These are phyloP conservation scores for Myotisia sp. DNA, from an alignment of 2,329 filamentous ascomycete species.

Conservation along the genomic window DNA sequence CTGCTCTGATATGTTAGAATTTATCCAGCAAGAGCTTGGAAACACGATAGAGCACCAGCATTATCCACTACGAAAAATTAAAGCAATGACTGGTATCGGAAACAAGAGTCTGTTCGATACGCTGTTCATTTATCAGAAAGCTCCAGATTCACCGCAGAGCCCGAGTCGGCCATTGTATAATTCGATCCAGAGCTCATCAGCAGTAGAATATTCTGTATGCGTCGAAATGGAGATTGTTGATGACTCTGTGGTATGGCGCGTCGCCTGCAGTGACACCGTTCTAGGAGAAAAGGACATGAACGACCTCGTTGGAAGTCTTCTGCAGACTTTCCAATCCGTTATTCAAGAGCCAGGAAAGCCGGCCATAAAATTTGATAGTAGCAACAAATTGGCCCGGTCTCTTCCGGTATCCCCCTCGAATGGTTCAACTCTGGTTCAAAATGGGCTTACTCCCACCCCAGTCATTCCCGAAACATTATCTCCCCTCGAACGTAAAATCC, in stretches of 20 bases:
- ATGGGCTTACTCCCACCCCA: neutral
- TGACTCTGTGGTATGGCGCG: slow-evolving; percentile 50
- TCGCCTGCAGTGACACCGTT: slow-evolving; percentile 50
- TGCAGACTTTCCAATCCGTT: slow-evolving; percentile 45
- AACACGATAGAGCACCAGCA: slow-evolving; percentile 58
- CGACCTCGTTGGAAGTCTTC: slow-evolving; percentile 44
- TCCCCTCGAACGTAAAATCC: slow-evolving; percentile 27
- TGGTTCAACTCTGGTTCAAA: neutral
- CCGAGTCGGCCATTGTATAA: slow-evolving; percentile 36
- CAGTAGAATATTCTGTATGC: slow-evolving; percentile 69
- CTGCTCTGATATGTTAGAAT: slow-evolving; percentile 48
- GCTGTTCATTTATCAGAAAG: slow-evolving; percentile 52
- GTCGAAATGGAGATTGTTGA: slow-evolving; percentile 58
- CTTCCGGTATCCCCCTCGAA: neutral
- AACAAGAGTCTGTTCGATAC: slow-evolving; percentile 45
- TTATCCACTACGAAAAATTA: slow-evolving; percentile 59
- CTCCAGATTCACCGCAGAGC: slow-evolving; percentile 22
- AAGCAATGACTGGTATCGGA: slow-evolving; percentile 36
- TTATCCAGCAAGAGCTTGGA: slow-evolving; percentile 57
- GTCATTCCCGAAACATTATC: slow-evolving; percentile 15
- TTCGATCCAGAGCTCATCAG: slow-evolving; percentile 49
- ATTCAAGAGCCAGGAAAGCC: slow-evolving; percentile 35
- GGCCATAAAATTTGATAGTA: slow-evolving; percentile 40
- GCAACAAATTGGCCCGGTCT: slow-evolving; percentile 34
- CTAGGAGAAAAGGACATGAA: slow-evolving; percentile 35